phyloP scores from a whole-genome alignment of 257 asterid species.

The Sherardia arvensis region DNA sequence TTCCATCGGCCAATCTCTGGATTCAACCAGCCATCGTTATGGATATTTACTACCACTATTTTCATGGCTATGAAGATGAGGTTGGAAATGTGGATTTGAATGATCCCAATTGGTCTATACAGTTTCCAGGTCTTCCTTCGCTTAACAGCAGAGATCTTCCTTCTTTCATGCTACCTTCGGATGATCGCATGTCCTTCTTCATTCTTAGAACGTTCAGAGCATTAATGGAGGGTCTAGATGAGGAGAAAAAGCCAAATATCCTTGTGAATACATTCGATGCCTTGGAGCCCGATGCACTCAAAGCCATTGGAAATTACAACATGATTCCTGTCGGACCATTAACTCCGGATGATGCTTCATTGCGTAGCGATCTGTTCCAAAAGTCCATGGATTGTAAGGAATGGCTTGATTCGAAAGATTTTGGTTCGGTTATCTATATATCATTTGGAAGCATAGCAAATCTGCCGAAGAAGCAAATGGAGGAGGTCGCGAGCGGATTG shows the following conservation, averaged over 20 bases:
- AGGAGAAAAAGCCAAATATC: constrained; percentile 14
- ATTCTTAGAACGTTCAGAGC: constrained; percentile 14
- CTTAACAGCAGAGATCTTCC: constrained; percentile 22
- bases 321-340: constrained; percentile 32
- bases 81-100: constrained; percentile 3
- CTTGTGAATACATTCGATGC: constrained; percentile 28
- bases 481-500: constrained; percentile 22
- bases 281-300: constrained; percentile 18
- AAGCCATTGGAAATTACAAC: constrained; percentile 19
- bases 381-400: constrained; percentile 10
- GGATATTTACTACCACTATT: constrained; percentile 22
- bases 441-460: constrained; percentile 25
- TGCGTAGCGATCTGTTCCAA: constrained; percentile 13
- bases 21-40: constrained; percentile 30
- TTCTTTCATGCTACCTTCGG: constrained; percentile 26
- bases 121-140: constrained; percentile 25
- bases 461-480: constrained; percentile 16
- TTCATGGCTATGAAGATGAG: constrained; percentile 24
- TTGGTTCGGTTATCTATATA: constrained; percentile 21
- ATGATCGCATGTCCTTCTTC: neutral
- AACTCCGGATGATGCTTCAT: constrained; percentile 14
- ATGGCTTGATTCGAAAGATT: constrained; percentile 22
- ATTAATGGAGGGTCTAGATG: constrained; percentile 19
- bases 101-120: constrained; percentile 14
- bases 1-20: constrained; percentile 30